Conservation (phyloP, 2,329 filamentous ascomycete genomes). For the Knoxdaviesia proteae region DNA sequence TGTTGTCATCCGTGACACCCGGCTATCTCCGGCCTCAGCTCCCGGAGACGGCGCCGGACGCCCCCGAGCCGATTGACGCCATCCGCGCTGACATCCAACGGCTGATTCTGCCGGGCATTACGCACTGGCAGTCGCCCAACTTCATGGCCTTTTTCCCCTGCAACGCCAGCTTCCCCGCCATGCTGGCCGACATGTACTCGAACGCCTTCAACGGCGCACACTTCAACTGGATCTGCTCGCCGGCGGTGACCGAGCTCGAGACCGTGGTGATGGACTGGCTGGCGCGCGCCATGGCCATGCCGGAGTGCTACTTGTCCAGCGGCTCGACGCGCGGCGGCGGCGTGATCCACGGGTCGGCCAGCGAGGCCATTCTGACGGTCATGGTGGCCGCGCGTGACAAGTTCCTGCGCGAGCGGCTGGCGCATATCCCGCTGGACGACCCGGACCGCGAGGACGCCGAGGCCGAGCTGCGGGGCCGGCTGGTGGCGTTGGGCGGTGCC, state of each 20-base stretch:
- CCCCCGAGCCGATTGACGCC: constrained; percentile 51
- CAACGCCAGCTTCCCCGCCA: constrained; percentile 59
- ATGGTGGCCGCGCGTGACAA: constrained; percentile 76
- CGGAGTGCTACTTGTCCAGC: constrained; percentile 51
- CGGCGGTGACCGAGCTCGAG: constrained; percentile 81
- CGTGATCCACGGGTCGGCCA: constrained; percentile 84
- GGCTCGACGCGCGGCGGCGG: constrained; percentile 57
- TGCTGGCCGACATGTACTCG: constrained; percentile 83
- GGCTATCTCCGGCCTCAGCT: constrained; percentile 72
- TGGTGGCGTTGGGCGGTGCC: constrained; percentile 65
- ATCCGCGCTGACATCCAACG: constrained; percentile 70
- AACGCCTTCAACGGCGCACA: constrained; percentile 74
- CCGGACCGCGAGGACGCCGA: constrained; percentile 43
- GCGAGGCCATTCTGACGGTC: constrained; percentile 67
- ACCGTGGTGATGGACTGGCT: constrained; percentile 88
- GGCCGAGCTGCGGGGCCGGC: constrained; percentile 30
- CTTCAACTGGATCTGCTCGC: constrained; percentile 95
- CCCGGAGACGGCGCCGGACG: constrained; percentile 40
- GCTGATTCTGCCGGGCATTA: constrained; percentile 80
- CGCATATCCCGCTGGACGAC: constrained; percentile 20
- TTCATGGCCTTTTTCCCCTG: constrained; percentile 95
- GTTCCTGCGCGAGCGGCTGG: constrained; percentile 42
- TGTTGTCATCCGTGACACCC: constrained; percentile 59
- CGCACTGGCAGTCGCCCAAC: constrained; percentile 85
- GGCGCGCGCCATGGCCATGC: constrained; percentile 52